Base-by-base conservation (phyloP, 1,284 basidiomycete species). In the Tylopilus sp. region DNA sequence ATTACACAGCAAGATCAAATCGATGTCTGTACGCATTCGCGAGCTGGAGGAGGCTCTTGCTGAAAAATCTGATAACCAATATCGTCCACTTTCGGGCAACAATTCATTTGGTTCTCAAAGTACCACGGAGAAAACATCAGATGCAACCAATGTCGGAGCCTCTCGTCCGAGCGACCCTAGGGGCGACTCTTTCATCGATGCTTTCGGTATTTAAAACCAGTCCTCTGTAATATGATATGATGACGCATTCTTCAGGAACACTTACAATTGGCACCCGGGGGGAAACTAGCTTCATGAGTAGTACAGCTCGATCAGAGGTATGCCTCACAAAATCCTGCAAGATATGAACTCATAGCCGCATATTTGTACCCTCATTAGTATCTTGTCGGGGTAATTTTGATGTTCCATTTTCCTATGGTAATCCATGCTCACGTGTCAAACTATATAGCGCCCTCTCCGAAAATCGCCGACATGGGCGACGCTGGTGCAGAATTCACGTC, bases 281-380 rank as follows among this genome's bases (percentile, higher is more conserved):
- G 0, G 81, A 82, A 61, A 74, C 79, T 2, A 75, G 67, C 39
- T 86, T 84, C 63, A 76, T 83, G 56, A 84, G 85, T 17, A 76
- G 79, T 52, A 86, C 84, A 3, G 82, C 85, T 2, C 77, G 84
- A 22, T 77, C 82, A 33, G 85, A 88, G 75, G 84, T 84, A 60
- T 50, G 74, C 61, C 5, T 54, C 43, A 28, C 11, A 32, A 1
- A 24, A 29, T 26, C 11, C 24, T 14, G 35, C 14, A 48, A 52
- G 25, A 32, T 57, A 48, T 40, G n/a, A 22, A 20, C 28, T 49
- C 43, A 46, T 56, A 19, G 56, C 19, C 7, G 1, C n/a, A 2
- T 52, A 35, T 37, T 29, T 25, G 42, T 7, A n/a, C 19, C 31
- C 35, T 56, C 25, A 42, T 6, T 56, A 84, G 82, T 82, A 78